phyloP scores from a whole-genome alignment of 2,329 filamentous ascomycete species.

The Chrysoporthe puriensis region DNA sequence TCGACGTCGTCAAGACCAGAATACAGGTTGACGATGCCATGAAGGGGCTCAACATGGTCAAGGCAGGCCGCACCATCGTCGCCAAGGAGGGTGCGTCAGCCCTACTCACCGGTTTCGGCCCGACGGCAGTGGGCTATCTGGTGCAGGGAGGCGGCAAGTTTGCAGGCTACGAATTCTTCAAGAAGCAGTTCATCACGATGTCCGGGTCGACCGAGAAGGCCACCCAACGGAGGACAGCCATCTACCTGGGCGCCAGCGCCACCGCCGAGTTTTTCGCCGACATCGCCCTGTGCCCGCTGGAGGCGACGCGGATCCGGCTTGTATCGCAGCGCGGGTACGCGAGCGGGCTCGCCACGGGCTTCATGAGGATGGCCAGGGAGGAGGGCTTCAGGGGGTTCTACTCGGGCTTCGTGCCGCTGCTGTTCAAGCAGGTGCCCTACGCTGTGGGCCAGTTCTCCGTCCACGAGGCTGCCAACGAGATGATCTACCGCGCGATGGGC shows the following conservation, averaged over 20 bases:
- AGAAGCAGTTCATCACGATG: conserved; percentile 78
- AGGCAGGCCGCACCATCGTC: conserved; percentile 78
- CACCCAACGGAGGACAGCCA: conserved; percentile 49
- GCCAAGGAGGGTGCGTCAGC: conserved; percentile 78
- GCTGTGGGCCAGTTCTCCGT: conserved; percentile 95
- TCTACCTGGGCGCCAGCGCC: conserved; percentile 76
- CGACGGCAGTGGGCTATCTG: conserved; percentile 85
- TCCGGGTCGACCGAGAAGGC: conserved; percentile 58
- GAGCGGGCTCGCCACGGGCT: conserved; percentile 70
- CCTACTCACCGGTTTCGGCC: conserved; percentile 81
- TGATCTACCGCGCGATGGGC: conserved; percentile 72
- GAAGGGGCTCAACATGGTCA: conserved; percentile 83
- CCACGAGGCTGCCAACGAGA: conserved; percentile 84
- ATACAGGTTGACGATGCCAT: conserved; percentile 87
- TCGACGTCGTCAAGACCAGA: conserved; percentile 82
- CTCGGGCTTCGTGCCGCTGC: conserved; percentile 84
- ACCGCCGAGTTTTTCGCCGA: conserved; percentile 75
- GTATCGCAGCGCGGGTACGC: conserved; percentile 83
- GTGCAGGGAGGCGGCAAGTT: conserved; percentile 91
- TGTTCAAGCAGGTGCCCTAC: conserved; percentile 91
- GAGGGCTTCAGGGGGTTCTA: conserved; percentile 85
- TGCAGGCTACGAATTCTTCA: conserved; percentile 93
- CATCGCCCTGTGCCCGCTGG: conserved; percentile 85
- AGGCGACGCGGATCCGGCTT: conserved; percentile 78
- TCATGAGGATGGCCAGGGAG: conserved; percentile 73